Percentiles rank a stretch among this genome's conserved stretches.
Evolutionary conservation across 768 basidiomycete genomes (phyloP).

Genomic region (Rubroboletus satanas): DNA sequence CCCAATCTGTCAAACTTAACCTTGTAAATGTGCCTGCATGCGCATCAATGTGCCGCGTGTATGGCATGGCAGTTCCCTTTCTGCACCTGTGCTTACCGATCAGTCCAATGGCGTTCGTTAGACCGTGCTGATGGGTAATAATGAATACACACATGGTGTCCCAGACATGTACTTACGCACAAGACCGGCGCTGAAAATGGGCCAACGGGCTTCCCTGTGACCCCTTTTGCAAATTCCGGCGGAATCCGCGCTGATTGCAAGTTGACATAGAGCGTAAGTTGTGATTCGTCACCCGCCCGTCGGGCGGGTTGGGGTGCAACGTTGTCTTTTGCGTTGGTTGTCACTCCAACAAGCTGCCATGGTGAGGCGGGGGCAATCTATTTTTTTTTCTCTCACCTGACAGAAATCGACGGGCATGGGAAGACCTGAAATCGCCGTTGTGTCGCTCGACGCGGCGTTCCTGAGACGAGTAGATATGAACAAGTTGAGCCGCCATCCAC

Average conservation of each 20-base stretch:
- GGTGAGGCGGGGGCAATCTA: neutral
- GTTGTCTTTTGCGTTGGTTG: neutral
- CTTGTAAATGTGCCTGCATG: slow-evolving; percentile 9
- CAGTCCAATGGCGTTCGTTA: neutral
- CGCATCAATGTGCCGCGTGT: neutral
- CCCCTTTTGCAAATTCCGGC: neutral
- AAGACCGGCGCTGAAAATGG: neutral
- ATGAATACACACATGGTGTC: neutral
- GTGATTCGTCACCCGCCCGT: neutral
- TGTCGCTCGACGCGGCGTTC: neutral
- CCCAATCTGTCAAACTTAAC: slow-evolving; percentile 21
- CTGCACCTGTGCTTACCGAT: neutral
- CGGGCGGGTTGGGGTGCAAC: neutral
- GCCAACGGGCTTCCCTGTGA: neutral
- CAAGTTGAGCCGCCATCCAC: neutral
- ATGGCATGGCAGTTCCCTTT: neutral
- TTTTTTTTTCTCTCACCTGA: neutral
- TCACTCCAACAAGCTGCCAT: neutral
- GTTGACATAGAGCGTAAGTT: neutral
- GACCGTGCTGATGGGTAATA: neutral
- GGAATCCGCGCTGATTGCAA: neutral
- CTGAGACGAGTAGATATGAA: neutral
- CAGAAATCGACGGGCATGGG: neutral
- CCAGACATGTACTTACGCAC: neutral
- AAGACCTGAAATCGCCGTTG: neutral